These are phyloP conservation scores for Calonectria henricotiae DNA, from an alignment of 2,329 filamentous ascomycete species.

Conservation along the genomic window DNA sequence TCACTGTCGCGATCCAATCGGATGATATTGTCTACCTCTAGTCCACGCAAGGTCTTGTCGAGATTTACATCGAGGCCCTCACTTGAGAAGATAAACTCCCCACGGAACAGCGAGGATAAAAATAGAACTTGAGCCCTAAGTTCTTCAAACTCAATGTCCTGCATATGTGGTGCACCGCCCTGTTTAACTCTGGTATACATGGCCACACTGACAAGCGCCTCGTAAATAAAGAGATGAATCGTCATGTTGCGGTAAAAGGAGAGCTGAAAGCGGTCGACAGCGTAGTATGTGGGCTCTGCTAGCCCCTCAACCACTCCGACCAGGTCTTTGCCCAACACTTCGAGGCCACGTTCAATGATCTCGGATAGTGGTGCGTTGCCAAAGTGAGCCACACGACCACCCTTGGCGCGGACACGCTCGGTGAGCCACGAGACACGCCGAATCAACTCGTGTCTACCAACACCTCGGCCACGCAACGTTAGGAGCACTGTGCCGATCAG, in stretches of 20 bases:
- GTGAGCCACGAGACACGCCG: constrained; percentile 93
- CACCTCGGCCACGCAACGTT: constrained; percentile 91
- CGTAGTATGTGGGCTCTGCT: constrained; percentile 93
- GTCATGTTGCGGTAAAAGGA: constrained; percentile 99
- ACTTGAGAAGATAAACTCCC: constrained; percentile 96
- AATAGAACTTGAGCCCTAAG: constrained; percentile 88
- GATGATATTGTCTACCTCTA: constrained; percentile 87
- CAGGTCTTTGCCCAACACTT: constrained; percentile 91
- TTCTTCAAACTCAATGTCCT: constrained; percentile 83
- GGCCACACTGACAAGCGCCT: constrained; percentile 89
- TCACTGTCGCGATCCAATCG: constrained; percentile 73
- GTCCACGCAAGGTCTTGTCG: constrained; percentile 81
- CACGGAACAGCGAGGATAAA: constrained; percentile 92
- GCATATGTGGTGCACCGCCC: constrained; percentile 86
- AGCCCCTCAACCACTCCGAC: constrained; percentile 86
- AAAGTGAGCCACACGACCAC: constrained; percentile 94
- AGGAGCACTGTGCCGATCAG: constrained; percentile 94
- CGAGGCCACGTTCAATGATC: constrained; percentile 91
- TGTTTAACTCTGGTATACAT: constrained; percentile 94
- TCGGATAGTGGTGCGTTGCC: constrained; percentile 83
- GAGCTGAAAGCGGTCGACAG: constrained; percentile 95
- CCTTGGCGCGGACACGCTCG: constrained; percentile 85
- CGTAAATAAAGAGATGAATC: constrained; percentile 96
- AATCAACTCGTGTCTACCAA: constrained; percentile 88
- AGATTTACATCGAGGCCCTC: constrained; percentile 88